These are phyloP conservation scores for Nicotiana sylvestris DNA, from an alignment of 257 asterid genomes.

Conservation along the genomic window DNA sequence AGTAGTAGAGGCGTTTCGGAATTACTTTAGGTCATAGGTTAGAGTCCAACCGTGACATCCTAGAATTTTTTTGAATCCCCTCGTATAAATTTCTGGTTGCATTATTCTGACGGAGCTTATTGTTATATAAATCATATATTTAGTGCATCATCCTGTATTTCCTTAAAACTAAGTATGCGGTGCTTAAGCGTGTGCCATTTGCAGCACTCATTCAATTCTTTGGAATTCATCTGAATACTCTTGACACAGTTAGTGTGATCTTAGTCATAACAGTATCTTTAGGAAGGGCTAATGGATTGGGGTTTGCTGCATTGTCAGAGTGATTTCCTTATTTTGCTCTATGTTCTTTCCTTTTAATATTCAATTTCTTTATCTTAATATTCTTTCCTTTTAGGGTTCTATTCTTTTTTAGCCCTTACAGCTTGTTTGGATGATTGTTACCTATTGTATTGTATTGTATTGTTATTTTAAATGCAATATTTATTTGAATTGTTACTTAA, in stretches of 20 bases:
- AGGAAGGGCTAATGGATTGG: background rate
- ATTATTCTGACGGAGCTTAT: background rate
- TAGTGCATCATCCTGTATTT: background rate
- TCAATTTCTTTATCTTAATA: background rate
- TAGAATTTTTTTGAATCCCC: too few species aligned
- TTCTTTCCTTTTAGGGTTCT: background rate
- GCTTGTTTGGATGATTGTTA: too few species aligned
- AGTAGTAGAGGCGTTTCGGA: too few species aligned
- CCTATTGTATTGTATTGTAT: too few species aligned
- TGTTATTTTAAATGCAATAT: too few species aligned
- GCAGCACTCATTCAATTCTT: background rate
- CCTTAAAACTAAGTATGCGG: background rate
- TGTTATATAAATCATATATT: background rate
- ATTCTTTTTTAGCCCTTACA: too few species aligned
- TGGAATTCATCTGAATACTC: background rate
- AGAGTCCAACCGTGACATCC: too few species aligned
- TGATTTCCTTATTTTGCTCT: background rate
- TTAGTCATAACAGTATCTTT: background rate
- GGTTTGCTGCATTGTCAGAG: background rate
- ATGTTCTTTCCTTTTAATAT: background rate
- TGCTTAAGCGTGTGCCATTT: background rate
- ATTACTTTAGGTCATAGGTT: too few species aligned
- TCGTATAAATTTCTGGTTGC: too few species aligned
- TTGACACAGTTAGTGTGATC: background rate
- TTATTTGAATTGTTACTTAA: too few species aligned